Base-by-base conservation (phyloP, 208 protist species). In the Leishmania gerbilli region DNA sequence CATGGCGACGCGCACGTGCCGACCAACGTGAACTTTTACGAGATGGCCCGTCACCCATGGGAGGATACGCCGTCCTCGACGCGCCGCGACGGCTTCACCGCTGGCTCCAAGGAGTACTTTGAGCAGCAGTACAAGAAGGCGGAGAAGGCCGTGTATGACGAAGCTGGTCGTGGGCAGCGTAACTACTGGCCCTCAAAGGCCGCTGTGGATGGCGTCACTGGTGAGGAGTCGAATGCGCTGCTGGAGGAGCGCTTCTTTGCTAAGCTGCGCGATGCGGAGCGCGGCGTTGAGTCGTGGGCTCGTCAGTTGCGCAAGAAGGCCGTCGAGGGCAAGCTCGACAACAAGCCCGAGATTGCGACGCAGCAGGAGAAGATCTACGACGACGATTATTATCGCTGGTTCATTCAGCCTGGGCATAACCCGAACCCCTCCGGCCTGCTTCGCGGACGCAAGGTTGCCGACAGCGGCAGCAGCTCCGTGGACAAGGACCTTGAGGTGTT, bases 331-430 rank as follows among this genome's bases (percentile, higher is more conserved):
- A 93, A 85, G 77, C 79, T 97, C 64, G 87, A 86, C 21, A 94
- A 97, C 87, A 84, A 82, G 62, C 84, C 89, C 15, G 92, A 97
- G 88, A 93, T 98, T 65, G 93, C 95, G 27, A 93, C 93, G 60
- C 93, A 95, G 79, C 80, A 92, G 72, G 93, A 98, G 88, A 98
- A 98, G 91, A 95, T 98, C 71, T 97, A 96, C 87, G 95, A 98
- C 76, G 95, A 98, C 71, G 90, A 98, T 84, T 98, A 98, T 87
- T 98, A 98, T 85, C 95, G 93, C 79, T 98, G 95, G 95, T 98
- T 98, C 71, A 98, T 98, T 82, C 87, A 95, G 77, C 95, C 95
- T 31, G 95, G 95, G 5, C 89, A 91, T 71, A 87, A 98, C 81
- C 95, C 95, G 71, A 98, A 98, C 79, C 95, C 93, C 19, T 96